Conservation (phyloP, 139 green algal species). For the Asterochloris sp. region DNA sequence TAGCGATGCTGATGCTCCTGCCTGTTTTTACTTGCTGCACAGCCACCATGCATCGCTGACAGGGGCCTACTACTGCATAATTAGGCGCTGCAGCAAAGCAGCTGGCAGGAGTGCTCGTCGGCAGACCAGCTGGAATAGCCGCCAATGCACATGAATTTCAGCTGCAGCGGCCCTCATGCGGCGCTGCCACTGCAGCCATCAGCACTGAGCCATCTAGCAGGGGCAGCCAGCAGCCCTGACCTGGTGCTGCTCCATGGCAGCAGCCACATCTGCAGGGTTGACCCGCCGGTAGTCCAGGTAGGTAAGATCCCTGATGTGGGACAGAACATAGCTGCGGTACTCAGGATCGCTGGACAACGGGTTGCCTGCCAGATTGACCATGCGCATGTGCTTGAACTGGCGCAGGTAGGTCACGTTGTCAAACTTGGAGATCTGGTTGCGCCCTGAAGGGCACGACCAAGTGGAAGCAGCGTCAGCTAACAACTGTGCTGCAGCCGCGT, state of each 20-base stretch:
- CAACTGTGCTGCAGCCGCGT: neutral
- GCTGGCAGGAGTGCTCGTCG: too few species aligned
- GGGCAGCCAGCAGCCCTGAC: constrained; percentile 16
- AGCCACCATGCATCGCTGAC: too few species aligned
- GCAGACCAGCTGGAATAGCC: too few species aligned
- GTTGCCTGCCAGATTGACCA: constrained; percentile 81
- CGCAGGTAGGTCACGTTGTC: constrained; percentile 73
- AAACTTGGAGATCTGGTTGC: constrained; percentile 67
- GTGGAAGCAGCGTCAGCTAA: neutral
- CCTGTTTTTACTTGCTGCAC: too few species aligned
- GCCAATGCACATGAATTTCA: too few species aligned
- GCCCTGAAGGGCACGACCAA: constrained; percentile 32
- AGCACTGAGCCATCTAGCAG: too few species aligned
- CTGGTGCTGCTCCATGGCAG: constrained; percentile 73
- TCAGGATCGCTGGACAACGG: constrained; percentile 66
- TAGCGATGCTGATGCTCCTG: too few species aligned
- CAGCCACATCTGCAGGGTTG: constrained; percentile 38
- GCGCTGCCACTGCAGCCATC: too few species aligned
- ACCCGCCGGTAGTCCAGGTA: constrained; percentile 82
- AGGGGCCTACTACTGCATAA: too few species aligned
- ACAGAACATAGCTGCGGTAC: constrained; percentile 71
- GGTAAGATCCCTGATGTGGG: constrained; percentile 70
- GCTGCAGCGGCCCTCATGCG: too few species aligned
- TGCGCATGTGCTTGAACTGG: constrained; percentile 64
- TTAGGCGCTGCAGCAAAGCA: too few species aligned